Percentiles rank a stretch among this genome's conserved stretches.
These are phyloP conservation scores for Aureobasidium sp. DNA, from an alignment of 2,329 filamentous ascomycete genomes.

Conservation along the genomic window DNA sequence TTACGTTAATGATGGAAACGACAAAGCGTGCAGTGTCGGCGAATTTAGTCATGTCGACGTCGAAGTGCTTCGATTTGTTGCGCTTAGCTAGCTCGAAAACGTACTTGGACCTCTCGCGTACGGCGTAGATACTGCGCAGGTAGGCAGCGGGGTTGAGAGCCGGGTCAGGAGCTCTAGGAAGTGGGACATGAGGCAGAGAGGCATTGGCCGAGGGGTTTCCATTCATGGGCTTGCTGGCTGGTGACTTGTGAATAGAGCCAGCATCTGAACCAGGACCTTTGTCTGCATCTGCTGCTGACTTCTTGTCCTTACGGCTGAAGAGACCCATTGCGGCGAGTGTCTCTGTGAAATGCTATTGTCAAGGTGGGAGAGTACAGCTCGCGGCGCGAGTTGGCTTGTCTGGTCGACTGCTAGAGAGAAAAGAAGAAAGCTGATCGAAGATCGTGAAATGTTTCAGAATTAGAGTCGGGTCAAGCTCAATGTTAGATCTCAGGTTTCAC, in stretches of 20 bases:
- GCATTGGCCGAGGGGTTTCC: slow-evolving; percentile 37
- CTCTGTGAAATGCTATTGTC: slow-evolving; percentile 5
- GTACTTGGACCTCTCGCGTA: slow-evolving; percentile 70
- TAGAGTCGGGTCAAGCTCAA: not conserved
- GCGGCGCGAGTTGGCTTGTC: slow-evolving; percentile 3
- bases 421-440: not conserved
- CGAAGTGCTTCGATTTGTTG: slow-evolving; percentile 77
- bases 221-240: slow-evolving; percentile 12
- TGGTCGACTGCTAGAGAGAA: not conserved
- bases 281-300: slow-evolving; percentile 23
- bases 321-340: slow-evolving; percentile 40
- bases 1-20: slow-evolving; percentile 88
- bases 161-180: slow-evolving; percentile 82
- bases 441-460: slow-evolving; percentile 4
- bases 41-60: slow-evolving; percentile 81
- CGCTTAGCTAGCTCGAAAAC: slow-evolving; percentile 69
- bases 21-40: slow-evolving; percentile 77
- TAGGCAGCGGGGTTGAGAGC: slow-evolving; percentile 83
- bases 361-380: not conserved
- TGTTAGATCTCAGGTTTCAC: not conserved
- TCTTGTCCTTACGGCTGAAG: slow-evolving; percentile 45
- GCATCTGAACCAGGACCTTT: slow-evolving; percentile 9
- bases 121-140: slow-evolving; percentile 79
- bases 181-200: slow-evolving; percentile 56
- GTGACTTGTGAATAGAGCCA: slow-evolving; percentile 7